phyloP scores from a whole-genome alignment of 495 filamentous ascomycete genomes.

The Chaetomium fimeti region DNA sequence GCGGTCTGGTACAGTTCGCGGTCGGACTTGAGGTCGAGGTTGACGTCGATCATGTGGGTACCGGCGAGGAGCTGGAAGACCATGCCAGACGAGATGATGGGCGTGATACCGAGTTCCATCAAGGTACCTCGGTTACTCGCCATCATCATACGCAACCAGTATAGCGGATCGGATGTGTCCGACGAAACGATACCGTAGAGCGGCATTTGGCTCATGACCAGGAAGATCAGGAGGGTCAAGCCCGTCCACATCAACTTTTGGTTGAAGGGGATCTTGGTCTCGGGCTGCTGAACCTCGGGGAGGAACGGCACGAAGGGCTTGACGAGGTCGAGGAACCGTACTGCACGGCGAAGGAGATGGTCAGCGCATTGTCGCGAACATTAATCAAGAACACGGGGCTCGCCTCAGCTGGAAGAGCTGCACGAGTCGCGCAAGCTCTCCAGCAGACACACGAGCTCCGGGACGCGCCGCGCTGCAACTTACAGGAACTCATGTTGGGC shows the following conservation, averaged over 20 bases:
- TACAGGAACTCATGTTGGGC: slow-evolving; percentile 58
- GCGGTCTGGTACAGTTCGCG: slow-evolving; percentile 99
- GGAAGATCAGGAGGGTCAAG: slow-evolving; percentile 93
- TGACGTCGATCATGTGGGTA: slow-evolving; percentile 99
- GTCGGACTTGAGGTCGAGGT: slow-evolving; percentile 98
- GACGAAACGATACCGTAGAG: slow-evolving; percentile 94
- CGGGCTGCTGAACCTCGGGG: slow-evolving; percentile 95
- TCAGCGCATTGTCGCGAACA: slow-evolving; percentile 35
- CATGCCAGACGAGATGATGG: slow-evolving; percentile 99
- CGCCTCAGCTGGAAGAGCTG: background rate
- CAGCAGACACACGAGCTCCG: slow-evolving; percentile 8
- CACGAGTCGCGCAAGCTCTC: background rate
- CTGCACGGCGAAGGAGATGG: slow-evolving; percentile 47
- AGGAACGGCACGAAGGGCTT: slow-evolving; percentile 99
- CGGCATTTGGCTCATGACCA: slow-evolving; percentile 99
- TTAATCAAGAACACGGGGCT: background rate
- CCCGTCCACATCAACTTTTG: slow-evolving; percentile 99
- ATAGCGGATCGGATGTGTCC: slow-evolving; percentile 94
- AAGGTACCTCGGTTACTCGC: slow-evolving; percentile 97
- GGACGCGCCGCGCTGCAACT: slow-evolving; percentile 43
- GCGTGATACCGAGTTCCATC: slow-evolving; percentile 99
- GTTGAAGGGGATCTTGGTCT: slow-evolving; percentile 96
- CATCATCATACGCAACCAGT: slow-evolving; percentile 99
- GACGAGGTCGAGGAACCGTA: slow-evolving; percentile 98
- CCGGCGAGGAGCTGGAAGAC: slow-evolving; percentile 99